phyloP scores from a whole-genome alignment of 176 grass and related monocot genomes.

The Echinochloa phyllopogon region DNA sequence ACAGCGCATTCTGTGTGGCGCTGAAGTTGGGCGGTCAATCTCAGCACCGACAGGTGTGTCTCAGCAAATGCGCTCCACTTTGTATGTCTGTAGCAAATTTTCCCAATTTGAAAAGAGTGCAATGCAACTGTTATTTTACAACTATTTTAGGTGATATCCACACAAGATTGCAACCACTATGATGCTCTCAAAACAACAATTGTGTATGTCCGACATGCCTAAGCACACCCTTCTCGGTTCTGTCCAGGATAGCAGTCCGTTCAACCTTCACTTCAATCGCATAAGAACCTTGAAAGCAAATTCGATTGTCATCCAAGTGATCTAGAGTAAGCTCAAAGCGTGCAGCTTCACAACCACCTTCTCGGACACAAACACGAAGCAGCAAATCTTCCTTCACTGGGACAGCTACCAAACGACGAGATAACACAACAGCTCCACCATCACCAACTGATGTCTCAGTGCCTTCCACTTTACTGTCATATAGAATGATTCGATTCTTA shows the following conservation, averaged over 20 bases:
- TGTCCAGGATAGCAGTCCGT: neutral
- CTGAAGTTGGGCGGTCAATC: too few species aligned
- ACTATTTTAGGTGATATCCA: too few species aligned
- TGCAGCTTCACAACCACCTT: neutral
- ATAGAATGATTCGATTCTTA: neutral
- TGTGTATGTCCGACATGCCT: neutral
- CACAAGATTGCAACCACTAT: too few species aligned
- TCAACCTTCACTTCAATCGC: neutral
- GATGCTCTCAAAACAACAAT: too few species aligned
- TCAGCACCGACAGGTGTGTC: too few species aligned
- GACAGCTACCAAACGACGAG: neutral
- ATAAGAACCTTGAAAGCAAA: neutral
- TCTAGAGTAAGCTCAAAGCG: neutral
- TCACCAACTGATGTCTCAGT: neutral
- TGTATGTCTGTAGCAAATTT: too few species aligned
- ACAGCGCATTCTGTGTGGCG: too few species aligned
- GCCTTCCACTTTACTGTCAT: neutral
- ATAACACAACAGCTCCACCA: neutral
- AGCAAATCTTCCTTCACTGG: neutral
- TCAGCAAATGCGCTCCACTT: too few species aligned
- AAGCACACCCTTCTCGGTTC: neutral
- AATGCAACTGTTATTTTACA: too few species aligned
- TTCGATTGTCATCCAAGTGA: neutral
- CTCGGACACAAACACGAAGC: neutral
- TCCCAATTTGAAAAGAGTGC: too few species aligned